Evolutionary conservation across 2,329 filamentous ascomycete species (phyloP), one percentile per base, ranked within the genome.

Genomic region (Diaporthe capsici): DNA sequence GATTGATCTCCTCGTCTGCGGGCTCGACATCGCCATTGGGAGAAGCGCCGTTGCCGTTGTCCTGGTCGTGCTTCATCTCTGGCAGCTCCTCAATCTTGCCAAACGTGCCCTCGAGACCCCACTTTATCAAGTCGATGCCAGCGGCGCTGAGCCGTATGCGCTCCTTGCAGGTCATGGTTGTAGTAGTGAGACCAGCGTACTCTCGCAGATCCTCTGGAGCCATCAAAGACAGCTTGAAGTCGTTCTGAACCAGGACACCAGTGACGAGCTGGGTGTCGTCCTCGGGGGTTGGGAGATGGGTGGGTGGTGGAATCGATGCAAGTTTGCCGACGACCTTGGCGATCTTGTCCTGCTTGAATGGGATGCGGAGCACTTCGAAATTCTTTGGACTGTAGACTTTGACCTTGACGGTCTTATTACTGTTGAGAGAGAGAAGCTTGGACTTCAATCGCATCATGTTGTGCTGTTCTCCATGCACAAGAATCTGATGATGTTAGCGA

Each of bases 401-500:
- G 79, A 95, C 93, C 79, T 97, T 97, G 57, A 91, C 87, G 1
- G 91, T 88, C 82, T 96, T 96, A 78, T 92, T 92, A 39, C 94
- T 92, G 81, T 98, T 98, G 51, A 98, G 90, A n/a, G 95, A 96
- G 5, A 98, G 91, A 1, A 99, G 89, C 82, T 98, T 97, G 4
- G 96, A 98, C 84, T 98, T 98, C 39, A 99, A 88, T 72, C 97
- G 93, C 90, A 97, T 98, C 95, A 98, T 98, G 82, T 98, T 98
- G 82, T 98, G 95, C 81, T 97, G 95, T 83, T 99, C 97, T 74
- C 97, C 97, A 80, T 99, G 97, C 3, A 99, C 97, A 44, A 99
- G 91, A 76, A 99, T 98, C 94, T 96, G 76, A 1, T 34, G 9
- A 15, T 34, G 10, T 67, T 72, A 72, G 75, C 2, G 22, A 4